phyloP scores from a whole-genome alignment of 1,139 yeast species.

The Taiozyma sp. region DNA sequence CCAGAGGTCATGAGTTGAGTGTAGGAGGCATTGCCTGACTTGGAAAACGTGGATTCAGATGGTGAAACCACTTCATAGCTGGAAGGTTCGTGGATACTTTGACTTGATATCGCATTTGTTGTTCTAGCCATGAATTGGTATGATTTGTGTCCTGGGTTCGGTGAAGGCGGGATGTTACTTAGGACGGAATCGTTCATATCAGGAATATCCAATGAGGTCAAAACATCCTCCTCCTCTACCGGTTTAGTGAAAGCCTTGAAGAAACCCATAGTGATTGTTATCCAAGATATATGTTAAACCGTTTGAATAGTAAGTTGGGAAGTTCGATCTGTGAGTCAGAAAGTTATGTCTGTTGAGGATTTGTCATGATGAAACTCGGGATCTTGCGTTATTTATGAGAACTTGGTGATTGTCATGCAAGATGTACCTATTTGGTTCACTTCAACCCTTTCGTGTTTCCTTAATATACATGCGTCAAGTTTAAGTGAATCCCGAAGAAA shows the following conservation, averaged over 20 bases:
- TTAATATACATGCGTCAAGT: not conserved
- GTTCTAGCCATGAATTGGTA: conserved; percentile 6
- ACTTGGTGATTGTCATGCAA: not conserved
- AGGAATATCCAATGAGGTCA: not conserved
- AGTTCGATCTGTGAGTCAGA: not conserved
- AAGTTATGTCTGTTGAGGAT: not conserved
- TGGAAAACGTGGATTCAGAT: conserved; percentile 9
- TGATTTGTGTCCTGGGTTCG: not conserved
- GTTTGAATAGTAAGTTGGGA: not conserved
- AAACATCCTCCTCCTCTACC: not conserved
- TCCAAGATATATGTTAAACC: not conserved
- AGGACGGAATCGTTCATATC: conserved; percentile 1
- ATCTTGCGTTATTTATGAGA: not conserved
- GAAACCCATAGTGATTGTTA: conserved; percentile 8
- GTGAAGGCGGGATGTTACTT: conserved; percentile 1
- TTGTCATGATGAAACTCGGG: no score
- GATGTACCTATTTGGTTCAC: not conserved
- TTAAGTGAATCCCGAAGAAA: not conserved
- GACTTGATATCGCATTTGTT: not conserved
- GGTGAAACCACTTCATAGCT: conserved; percentile 6
- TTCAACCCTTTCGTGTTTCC: not conserved
- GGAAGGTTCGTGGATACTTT: not conserved
- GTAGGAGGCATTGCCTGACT: conserved; percentile 2
- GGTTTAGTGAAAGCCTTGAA: conserved; percentile 3
- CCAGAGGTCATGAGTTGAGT: conserved; percentile 7